Base-by-base conservation (phyloP, 2,329 filamentous ascomycete species). In the Didymella glomerata region DNA sequence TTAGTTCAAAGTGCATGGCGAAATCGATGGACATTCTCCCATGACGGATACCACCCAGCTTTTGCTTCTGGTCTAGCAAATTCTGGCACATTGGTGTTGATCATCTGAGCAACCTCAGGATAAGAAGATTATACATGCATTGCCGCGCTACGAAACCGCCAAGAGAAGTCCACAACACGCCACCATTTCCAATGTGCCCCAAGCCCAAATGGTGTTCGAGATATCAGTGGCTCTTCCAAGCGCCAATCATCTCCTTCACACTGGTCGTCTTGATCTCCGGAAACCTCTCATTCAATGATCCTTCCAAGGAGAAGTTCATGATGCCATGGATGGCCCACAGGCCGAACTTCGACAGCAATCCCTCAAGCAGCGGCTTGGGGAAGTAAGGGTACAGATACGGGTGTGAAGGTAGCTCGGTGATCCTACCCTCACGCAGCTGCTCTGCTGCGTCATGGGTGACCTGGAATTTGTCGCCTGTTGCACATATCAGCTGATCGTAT, bases 391-490 rank as follows among this genome's bases (percentile, higher is more conserved):
- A 70, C 18, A 49, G 9, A 14, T 44, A 38, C 8, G 49, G 49
- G 27, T 67, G 64, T 6, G 55, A 51, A 4, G 67, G 67, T 5
- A 69, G 53, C 51, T 68, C 66, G 0, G 67, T 68, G 46, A 64
- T 40, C 40, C 68, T 51, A 1, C 50, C 55, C 1, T 36, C 18
- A 27, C 57, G 45, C 1, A 68, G 40, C 52, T 64, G 64, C 38
- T 68, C 66, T 10, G 60, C 44, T 3, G 56, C 36, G 30, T 70
- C 66, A 41, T 66, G 63, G 1, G 48, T 59, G 40, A 66, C 44
- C 11, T 49, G 60, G 57, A 70, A 68, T 40, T 63, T 68, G 22
- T 34, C 41, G 18, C 79, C 79, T 61, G 68, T 27, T 36, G 75
- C 25, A 7, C 22, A 4, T n/a, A 18, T 62, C 32, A 63, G 54